Percentiles rank a stretch among this genome's conserved stretches.
Conservation (phyloP, 768 basidiomycete species). For the Pluteus cervinus region DNA sequence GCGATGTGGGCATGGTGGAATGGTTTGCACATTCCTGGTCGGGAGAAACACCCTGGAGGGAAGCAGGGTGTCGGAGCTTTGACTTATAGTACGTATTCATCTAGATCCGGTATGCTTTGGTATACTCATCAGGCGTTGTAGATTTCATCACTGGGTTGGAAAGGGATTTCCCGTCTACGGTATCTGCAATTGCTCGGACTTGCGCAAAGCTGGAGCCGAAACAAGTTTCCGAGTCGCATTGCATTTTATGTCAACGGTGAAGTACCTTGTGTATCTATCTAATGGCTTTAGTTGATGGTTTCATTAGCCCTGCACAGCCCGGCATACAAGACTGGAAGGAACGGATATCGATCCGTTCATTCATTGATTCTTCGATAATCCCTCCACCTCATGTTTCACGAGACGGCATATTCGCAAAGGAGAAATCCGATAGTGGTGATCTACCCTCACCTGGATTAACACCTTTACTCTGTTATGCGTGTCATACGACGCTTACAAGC, state of each 20-base stretch:
- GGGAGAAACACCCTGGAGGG: slow-evolving; percentile 36
- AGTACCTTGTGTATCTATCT: slow-evolving; percentile 8
- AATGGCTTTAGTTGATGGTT: not conserved
- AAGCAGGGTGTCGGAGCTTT: slow-evolving; percentile 57
- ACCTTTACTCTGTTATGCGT: slow-evolving; percentile 47
- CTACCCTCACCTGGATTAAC: too few species aligned
- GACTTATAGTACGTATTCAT: slow-evolving; percentile 52
- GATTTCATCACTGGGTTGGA: slow-evolving; percentile 81
- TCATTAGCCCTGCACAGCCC: slow-evolving; percentile 52
- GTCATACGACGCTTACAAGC: slow-evolving; percentile 52
- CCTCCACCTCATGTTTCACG: not conserved
- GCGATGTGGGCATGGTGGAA: slow-evolving; percentile 11
- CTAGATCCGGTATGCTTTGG: not conserved
- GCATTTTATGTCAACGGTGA: slow-evolving; percentile 65
- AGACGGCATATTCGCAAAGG: not conserved
- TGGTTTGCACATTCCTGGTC: slow-evolving; percentile 23
- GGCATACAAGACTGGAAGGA: slow-evolving; percentile 71
- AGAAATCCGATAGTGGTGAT: too few species aligned
- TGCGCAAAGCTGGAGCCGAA: slow-evolving; percentile 75
- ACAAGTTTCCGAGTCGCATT: slow-evolving; percentile 38
- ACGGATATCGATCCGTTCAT: slow-evolving; percentile 64
- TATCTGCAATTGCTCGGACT: slow-evolving; percentile 77
- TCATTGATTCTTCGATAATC: slow-evolving; percentile 8
- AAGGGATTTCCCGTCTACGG: slow-evolving; percentile 80
- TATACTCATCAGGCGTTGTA: slow-evolving; percentile 17